phyloP scores from a whole-genome alignment of 768 basidiomycete genomes.

The Phlegmacium glaucopus region DNA sequence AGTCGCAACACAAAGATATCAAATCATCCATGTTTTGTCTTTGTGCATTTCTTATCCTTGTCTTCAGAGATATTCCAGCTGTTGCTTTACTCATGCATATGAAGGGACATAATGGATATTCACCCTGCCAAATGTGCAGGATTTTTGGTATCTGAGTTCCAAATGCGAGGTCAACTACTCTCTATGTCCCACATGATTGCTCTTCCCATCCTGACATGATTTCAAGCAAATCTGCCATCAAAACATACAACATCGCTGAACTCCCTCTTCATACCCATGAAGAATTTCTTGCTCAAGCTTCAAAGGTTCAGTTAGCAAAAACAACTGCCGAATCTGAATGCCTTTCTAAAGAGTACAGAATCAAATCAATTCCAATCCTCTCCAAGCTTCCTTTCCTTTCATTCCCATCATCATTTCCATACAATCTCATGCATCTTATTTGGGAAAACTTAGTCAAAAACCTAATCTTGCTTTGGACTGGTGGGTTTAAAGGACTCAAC shows the following conservation, averaged over 20 bases:
- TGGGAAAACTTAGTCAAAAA: constrained; percentile 41
- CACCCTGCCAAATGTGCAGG: constrained; percentile 32
- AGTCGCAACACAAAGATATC: too few relatives aligned
- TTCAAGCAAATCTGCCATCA: not conserved
- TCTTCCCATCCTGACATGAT: constrained; percentile 14
- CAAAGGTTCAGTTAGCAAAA: constrained; percentile 19
- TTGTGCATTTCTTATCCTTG: constrained; percentile 15
- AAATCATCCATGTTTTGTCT: too few relatives aligned
- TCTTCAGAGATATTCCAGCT: constrained; percentile 21
- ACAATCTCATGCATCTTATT: constrained; percentile 50
- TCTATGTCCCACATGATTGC: constrained; percentile 27
- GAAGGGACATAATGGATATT: constrained; percentile 40
- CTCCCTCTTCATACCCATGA: constrained; percentile 34
- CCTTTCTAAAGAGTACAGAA: constrained; percentile 27
- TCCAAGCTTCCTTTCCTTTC: constrained; percentile 25
- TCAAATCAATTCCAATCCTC: constrained; percentile 32
- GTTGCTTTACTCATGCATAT: constrained; percentile 23
- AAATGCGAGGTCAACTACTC: constrained; percentile 5
- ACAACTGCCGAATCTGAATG: constrained; percentile 16
- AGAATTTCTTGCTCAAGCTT: constrained; percentile 21
- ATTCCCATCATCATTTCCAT: constrained; percentile 38
- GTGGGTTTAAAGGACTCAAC: constrained; percentile 37
- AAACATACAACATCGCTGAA: constrained; percentile 21
- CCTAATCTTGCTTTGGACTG: constrained; percentile 37
- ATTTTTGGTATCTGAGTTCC: constrained; percentile 23